Base-by-base conservation (phyloP, 1,139 yeast species). In the Suhomyces choctaworum region DNA sequence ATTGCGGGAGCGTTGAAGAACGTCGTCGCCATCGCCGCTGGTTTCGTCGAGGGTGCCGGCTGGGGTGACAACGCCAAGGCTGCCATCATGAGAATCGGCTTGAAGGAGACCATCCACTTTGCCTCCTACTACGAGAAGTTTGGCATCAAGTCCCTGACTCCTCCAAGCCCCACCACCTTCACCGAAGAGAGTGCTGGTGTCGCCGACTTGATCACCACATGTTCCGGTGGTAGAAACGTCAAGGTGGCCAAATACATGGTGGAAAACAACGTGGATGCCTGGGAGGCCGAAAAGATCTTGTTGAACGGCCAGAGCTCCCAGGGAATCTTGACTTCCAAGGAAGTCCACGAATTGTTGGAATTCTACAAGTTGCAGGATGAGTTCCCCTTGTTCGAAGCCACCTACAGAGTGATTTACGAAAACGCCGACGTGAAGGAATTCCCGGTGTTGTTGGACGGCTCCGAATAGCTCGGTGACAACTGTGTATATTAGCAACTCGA, bases 211-310 rank as follows among this genome's bases (percentile, higher is more conserved):
- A 89, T 90, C 64, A 90, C 97, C 38, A 88, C 97, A 21, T 90
- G 97, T 66, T 80, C 95, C 13, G 96, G 96, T 51, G 97, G 97
- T 54, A 78, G 97, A 69, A 90, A 90, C 66, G 94, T 85, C 54
- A 80, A 82, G 60, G 94, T 90, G 44, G 97, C 94, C 40, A 78
- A 74, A 51, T 82, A 72, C 57, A 84, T 80, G 86, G 81, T 86
- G 40, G 74, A 78, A 60, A 68, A 85, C 45, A 79, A 80, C 37
- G 83, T 79, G 49, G 66, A 75, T 48, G 90, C 95, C 28, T 71
- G 74, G 60, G 88, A 80, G 52, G 85, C 94, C 42, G 97, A 90
- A 68, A 78, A 76, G 64, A 84, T 72, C 48, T 70, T 89, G 50
- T 73, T 90, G 53, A 87, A 89, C 58, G 97, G 97, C 35, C 96